These are phyloP conservation scores for Withania somnifera DNA, from an alignment of 305 asterid species.

Conservation along the genomic window DNA sequence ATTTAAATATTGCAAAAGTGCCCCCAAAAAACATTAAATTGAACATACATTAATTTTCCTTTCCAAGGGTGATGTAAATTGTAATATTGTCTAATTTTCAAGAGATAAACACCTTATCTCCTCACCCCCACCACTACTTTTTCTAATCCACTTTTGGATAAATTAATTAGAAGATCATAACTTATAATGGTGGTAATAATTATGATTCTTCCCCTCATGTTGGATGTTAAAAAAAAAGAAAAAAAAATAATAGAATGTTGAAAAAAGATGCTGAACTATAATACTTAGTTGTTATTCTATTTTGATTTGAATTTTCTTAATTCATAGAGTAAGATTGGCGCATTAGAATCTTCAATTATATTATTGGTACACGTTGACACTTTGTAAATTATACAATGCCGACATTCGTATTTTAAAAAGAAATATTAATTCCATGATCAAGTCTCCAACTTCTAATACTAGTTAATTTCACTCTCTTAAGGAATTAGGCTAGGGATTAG, in stretches of 20 bases:
- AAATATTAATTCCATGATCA: no score
- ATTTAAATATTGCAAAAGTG: neutral
- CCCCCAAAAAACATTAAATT: neutral
- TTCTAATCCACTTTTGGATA: neutral
- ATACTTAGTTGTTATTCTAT: neutral
- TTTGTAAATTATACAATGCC: no score
- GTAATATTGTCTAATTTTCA: neutral
- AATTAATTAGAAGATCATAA: neutral
- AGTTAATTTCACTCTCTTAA: neutral
- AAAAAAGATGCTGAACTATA: neutral
- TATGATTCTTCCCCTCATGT: neutral
- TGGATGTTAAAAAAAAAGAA: neutral
- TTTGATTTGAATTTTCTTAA: neutral
- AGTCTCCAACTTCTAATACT: neutral
- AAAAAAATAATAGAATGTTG: neutral
- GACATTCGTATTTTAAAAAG: no score
- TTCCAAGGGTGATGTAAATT: neutral
- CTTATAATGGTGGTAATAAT: neutral
- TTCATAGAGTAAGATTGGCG: neutral
- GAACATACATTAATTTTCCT: neutral
- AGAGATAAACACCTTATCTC: slow-evolving; percentile 6
- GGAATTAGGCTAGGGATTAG: no score
- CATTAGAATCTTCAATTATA: no score
- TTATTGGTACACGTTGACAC: neutral
- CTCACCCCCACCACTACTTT: neutral